Evolutionary conservation across 495 filamentous ascomycete species (phyloP).

Genomic region (Neurospora sp.): DNA sequence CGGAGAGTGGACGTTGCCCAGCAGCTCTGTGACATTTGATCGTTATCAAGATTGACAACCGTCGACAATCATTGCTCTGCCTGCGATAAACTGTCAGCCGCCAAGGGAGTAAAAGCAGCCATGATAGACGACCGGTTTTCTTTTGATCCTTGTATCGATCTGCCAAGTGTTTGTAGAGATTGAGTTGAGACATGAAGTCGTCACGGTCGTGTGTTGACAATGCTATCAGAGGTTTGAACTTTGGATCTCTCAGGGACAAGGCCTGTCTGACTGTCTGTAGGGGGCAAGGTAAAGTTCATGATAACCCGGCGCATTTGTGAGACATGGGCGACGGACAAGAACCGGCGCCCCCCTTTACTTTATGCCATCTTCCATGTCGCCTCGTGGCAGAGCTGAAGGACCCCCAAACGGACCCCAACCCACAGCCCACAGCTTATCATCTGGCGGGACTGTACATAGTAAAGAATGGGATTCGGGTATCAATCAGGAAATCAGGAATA

Average conservation of each 20-base stretch:
- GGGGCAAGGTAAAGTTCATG: not conserved
- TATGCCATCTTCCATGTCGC: not conserved
- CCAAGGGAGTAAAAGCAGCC: not conserved
- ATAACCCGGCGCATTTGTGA: not conserved
- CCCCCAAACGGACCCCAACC: not conserved
- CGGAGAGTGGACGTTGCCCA: not conserved
- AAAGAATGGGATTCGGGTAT: not conserved
- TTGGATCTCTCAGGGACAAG: not conserved
- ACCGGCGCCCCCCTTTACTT: not conserved
- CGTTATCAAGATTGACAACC: not conserved
- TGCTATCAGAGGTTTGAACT: not conserved
- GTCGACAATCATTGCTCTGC: not conserved
- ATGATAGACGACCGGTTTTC: not conserved
- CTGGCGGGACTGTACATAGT: not conserved
- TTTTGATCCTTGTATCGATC: not conserved
- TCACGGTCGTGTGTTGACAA: not conserved
- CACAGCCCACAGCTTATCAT: not conserved
- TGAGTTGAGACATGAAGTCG: not conserved
- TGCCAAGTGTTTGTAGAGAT: not conserved
- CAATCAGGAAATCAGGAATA: not conserved
- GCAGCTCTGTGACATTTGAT: not conserved
- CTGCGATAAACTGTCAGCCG: not conserved
- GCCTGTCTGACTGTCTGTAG: not conserved
- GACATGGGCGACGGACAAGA: not conserved
- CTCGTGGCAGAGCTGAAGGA: not conserved